Evolutionary conservation across 768 basidiomycete genomes (phyloP).

Genomic region (Suillus clintonianus): DNA sequence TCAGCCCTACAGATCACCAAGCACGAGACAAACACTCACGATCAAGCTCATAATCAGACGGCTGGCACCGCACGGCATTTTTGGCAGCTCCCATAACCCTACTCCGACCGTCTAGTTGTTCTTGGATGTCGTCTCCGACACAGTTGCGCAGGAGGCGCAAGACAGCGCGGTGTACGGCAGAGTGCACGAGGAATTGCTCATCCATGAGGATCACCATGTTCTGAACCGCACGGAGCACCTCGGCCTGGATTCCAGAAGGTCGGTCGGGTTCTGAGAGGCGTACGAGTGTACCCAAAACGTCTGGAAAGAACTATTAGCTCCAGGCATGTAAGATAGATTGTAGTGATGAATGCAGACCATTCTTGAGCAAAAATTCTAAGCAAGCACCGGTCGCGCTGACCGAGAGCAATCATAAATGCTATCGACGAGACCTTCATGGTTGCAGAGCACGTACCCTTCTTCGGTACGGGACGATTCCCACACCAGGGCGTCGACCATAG

Average conservation of each 20-base stretch:
- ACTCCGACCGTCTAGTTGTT: slow-evolving; percentile 77
- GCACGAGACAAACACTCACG: slow-evolving; percentile 48
- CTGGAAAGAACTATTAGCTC: slow-evolving; percentile 37
- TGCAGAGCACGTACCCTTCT: slow-evolving; percentile 67
- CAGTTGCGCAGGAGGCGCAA: slow-evolving; percentile 83
- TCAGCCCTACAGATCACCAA: slow-evolving; percentile 5
- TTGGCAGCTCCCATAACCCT: slow-evolving; percentile 85
- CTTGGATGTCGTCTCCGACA: slow-evolving; percentile 90
- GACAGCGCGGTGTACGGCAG: slow-evolving; percentile 86
- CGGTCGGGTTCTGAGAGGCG: slow-evolving; percentile 82
- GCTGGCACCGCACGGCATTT: slow-evolving; percentile 61
- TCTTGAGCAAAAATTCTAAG: slow-evolving; percentile 88
- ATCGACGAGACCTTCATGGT: slow-evolving; percentile 1
- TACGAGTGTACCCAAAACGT: slow-evolving; percentile 83
- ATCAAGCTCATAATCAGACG: slow-evolving; percentile 90
- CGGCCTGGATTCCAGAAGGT: slow-evolving; percentile 88
- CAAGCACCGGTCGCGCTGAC: slow-evolving; percentile 83
- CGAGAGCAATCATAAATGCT: slow-evolving; percentile 13
- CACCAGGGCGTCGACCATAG: slow-evolving; percentile 84
- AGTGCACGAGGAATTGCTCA: slow-evolving; percentile 91
- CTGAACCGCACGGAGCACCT: slow-evolving; percentile 83
- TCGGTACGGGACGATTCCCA: slow-evolving; percentile 84
- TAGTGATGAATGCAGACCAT: slow-evolving; percentile 49
- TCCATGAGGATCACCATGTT: slow-evolving; percentile 92
- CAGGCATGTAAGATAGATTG: neutral